phyloP scores from a whole-genome alignment of 1,284 basidiomycete genomes.

The Sanghuangporus baumii region DNA sequence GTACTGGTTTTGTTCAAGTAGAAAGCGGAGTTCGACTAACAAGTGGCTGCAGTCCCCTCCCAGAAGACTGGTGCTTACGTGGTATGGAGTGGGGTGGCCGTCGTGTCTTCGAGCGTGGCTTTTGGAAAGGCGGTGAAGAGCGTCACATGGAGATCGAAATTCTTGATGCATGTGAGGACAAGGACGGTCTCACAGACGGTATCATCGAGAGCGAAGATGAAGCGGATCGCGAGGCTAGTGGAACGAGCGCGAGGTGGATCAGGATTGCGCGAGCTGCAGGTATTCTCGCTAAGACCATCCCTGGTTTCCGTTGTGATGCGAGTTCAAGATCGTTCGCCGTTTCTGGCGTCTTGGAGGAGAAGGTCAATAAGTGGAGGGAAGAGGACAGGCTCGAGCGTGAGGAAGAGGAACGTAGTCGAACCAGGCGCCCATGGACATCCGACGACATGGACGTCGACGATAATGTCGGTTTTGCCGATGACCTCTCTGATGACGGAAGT shows the following conservation, averaged over 20 bases:
- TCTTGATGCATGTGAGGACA: conserved; percentile 56
- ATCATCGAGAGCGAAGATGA: conserved; percentile 73
- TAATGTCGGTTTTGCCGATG: conserved; percentile 55
- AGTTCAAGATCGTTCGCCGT: conserved; percentile 61
- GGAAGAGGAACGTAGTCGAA: conserved; percentile 59
- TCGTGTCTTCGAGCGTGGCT: conserved; percentile 85
- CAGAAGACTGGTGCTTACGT: conserved; percentile 93
- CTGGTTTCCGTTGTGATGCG: conserved; percentile 70
- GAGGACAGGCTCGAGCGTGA: conserved; percentile 60
- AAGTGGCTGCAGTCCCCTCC: conserved; percentile 62
- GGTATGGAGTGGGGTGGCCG: conserved; percentile 95
- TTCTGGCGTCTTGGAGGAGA: conserved; percentile 61
- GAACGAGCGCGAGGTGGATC: conserved; percentile 54
- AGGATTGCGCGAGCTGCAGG: conserved; percentile 71
- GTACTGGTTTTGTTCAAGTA: conserved; percentile 39
- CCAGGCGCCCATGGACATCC: conserved; percentile 55
- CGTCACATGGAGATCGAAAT: conserved; percentile 76
- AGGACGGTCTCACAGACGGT: conserved; percentile 57
- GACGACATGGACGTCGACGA: conserved; percentile 36
- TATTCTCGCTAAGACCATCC: conserved; percentile 63
- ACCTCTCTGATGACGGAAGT: conserved; percentile 31
- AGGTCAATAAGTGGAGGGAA: conserved; percentile 66
- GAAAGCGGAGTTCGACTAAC: conserved; percentile 48
- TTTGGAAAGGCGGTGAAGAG: conserved; percentile 74
- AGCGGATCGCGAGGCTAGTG: conserved; percentile 38